These are phyloP conservation scores for Prunus davidiana DNA, from an alignment of 306 rosid species.

Conservation along the genomic window DNA sequence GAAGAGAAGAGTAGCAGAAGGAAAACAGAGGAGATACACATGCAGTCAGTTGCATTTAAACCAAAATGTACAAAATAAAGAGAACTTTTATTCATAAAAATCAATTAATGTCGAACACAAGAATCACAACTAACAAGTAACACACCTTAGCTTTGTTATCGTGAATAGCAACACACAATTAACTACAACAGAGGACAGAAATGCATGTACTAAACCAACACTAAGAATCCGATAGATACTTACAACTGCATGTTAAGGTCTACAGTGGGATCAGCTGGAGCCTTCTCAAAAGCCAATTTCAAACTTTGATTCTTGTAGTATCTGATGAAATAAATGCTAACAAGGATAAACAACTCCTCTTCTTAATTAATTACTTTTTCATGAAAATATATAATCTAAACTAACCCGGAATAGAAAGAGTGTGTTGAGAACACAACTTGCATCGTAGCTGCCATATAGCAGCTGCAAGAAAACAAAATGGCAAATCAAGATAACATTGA, in stretches of 20 bases:
- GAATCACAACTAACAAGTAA: not conserved
- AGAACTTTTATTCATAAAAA: not conserved
- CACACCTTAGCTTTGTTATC: not conserved
- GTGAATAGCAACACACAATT: not conserved
- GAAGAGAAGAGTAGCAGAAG: not conserved
- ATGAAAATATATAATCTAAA: constrained; percentile 9
- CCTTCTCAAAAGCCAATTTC: constrained; percentile 56
- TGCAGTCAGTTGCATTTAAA: not conserved
- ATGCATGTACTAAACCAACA: not conserved
- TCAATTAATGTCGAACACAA: not conserved
- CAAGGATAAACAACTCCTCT: constrained; percentile 11
- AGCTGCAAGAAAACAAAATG: constrained; percentile 59
- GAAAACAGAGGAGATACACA: not conserved
- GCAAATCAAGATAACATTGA: constrained; percentile 12
- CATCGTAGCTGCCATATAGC: constrained; percentile 95
- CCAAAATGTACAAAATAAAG: not conserved
- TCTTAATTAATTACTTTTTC: not conserved
- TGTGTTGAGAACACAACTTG: constrained; percentile 81
- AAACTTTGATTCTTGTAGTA: constrained; percentile 53
- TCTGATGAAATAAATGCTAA: constrained; percentile 30
- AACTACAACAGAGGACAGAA: not conserved
- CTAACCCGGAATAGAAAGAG: constrained; percentile 65
- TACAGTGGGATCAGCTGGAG: constrained; percentile 94
- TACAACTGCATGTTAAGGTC: constrained; percentile 88
- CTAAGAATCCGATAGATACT: constrained; percentile 12